Conservation (phyloP, 2,329 filamentous ascomycete species). For the Clarireedia sp. region DNA sequence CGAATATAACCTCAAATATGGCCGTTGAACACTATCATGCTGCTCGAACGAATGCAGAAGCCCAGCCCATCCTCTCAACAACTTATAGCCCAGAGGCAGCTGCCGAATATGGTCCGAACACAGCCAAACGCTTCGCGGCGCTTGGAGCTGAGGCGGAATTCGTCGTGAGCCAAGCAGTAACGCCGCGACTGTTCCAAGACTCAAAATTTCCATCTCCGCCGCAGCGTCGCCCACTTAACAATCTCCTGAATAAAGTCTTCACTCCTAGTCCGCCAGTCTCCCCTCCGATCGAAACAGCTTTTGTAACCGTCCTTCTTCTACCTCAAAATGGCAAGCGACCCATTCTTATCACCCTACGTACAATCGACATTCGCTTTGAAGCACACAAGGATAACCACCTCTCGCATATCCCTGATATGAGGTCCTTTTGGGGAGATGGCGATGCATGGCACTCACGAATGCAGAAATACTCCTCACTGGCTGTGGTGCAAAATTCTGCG, state of each 20-base stretch:
- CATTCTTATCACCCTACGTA: constrained; percentile 2
- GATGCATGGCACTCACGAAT: constrained; percentile 3
- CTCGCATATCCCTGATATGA: constrained; percentile 8
- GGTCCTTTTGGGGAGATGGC: constrained; percentile 9
- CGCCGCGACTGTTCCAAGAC: background rate
- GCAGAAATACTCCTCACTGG: constrained; percentile 3
- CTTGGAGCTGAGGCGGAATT: background rate
- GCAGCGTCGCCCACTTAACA: background rate
- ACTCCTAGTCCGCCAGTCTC: background rate
- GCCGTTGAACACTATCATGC: background rate
- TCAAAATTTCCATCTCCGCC: background rate
- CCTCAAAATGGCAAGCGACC: constrained; percentile 3
- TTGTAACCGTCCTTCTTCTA: background rate
- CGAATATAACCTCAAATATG: background rate
- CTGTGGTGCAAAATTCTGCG: background rate
- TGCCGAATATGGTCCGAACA: background rate
- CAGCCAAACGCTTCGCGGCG: background rate
- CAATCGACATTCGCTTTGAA: constrained; percentile 7
- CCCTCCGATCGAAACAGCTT: constrained; percentile 3
- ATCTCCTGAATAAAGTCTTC: constrained; percentile 6
- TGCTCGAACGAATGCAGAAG: background rate
- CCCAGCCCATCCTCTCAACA: background rate
- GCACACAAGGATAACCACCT: constrained; percentile 6
- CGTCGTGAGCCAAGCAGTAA: background rate
- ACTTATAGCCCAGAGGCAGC: background rate